phyloP scores from a whole-genome alignment of 1,284 basidiomycete species.

The Cutaneotrichosporon cyanovorans region DNA sequence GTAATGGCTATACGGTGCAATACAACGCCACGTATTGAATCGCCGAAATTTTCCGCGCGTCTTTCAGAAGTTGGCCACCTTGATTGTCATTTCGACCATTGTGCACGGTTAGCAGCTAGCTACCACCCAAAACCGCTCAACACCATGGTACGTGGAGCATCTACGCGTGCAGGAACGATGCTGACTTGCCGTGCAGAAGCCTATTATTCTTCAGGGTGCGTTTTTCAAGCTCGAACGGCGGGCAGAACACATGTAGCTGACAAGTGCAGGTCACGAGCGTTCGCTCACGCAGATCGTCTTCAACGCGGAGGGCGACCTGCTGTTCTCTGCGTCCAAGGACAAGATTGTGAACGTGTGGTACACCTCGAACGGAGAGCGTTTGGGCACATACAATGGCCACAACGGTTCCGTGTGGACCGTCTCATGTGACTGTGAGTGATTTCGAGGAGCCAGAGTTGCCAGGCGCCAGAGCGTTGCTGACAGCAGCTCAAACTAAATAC shows the following conservation, averaged over 20 bases:
- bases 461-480: neutral
- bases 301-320: constrained; percentile 90
- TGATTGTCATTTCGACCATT: constrained; percentile 1
- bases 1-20: neutral
- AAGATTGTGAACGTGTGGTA: constrained; percentile 93
- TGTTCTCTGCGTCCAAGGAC: constrained; percentile 96
- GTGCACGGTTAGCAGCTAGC: constrained; percentile 1
- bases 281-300: constrained; percentile 95
- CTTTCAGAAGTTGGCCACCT: constrained; percentile 6
- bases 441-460: constrained; percentile 7
- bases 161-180: neutral
- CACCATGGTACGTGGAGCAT: constrained; percentile 14
- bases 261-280: constrained; percentile 77
- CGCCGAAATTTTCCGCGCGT: constrained; percentile 6
- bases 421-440: constrained; percentile 85
- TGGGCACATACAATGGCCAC: constrained; percentile 94
- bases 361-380: constrained; percentile 94
- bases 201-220: constrained; percentile 45
- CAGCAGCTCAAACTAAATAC: constrained; percentile 69
- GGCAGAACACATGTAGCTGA: neutral
- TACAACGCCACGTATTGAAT: constrained; percentile 4
- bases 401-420: constrained; percentile 97
- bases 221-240: neutral
- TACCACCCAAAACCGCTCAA: constrained; percentile 1
- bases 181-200: constrained; percentile 35